Percentiles rank a stretch among this genome's conserved stretches.
These are phyloP conservation scores for Euphrasia confusa DNA, from an alignment of 257 asterid genomes.

Conservation along the genomic window DNA sequence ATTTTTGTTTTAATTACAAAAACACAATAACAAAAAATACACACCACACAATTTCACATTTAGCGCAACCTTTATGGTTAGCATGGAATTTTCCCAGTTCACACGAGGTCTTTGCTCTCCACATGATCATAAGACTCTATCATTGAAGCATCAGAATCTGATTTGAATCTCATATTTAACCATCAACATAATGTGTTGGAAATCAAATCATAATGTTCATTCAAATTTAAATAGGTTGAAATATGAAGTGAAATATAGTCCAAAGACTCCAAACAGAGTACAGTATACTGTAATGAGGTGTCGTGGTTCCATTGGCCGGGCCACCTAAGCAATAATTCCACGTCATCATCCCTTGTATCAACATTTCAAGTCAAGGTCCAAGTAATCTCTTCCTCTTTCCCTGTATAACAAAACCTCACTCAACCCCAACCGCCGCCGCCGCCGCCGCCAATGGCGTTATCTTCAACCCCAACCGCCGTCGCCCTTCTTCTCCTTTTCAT, in stretches of 20 bases:
- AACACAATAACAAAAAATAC: too few species aligned
- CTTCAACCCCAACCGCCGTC: constrained; percentile 28
- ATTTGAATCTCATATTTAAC: neutral
- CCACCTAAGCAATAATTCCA: constrained; percentile 26
- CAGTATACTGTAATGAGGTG: constrained; percentile 15
- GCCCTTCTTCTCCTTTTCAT: constrained; percentile 22
- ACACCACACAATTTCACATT: too few species aligned
- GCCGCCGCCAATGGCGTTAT: constrained; percentile 45
- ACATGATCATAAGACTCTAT: neutral
- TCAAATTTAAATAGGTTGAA: too few species aligned
- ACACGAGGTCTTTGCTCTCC: neutral
- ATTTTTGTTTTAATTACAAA: too few species aligned
- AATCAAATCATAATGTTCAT: neutral
- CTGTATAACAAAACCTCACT: neutral
- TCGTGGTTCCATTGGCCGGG: constrained; percentile 21
- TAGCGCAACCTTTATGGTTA: too few species aligned
- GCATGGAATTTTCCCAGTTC: too few species aligned
- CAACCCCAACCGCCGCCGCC: neutral
- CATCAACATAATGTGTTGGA: too few species aligned
- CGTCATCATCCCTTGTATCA: constrained; percentile 18
- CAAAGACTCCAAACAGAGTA: too few species aligned
- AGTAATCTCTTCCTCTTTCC: constrained; percentile 17
- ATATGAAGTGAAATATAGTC: too few species aligned
- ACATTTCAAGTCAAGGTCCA: constrained; percentile 1
- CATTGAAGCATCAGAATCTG: neutral